Percentiles rank a stretch among this genome's conserved stretches.
phyloP scores from a whole-genome alignment of 2,329 filamentous ascomycete genomes.

The Cercospora berteroae region DNA sequence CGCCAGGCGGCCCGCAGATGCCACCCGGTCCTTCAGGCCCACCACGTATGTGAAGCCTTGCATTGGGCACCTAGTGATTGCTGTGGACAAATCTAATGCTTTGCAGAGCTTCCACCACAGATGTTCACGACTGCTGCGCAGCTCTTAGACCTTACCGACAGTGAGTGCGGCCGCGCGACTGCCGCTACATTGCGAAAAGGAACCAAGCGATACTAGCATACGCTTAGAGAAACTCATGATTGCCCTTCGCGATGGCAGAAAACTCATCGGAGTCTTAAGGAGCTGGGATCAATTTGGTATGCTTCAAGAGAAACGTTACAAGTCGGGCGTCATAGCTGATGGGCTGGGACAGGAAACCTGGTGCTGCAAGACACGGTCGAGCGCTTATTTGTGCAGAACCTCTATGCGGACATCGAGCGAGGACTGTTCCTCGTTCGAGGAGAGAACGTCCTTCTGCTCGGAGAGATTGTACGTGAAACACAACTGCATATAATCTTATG shows the following conservation, averaged over 20 bases:
- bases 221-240: constrained; percentile 86
- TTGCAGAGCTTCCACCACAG: constrained; percentile 57
- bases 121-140: constrained; percentile 99
- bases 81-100: background rate
- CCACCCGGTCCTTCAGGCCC: constrained; percentile 24
- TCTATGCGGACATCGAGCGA: constrained; percentile 81
- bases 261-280: constrained; percentile 85
- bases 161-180: constrained; percentile 55
- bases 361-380: constrained; percentile 92
- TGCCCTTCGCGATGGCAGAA: constrained; percentile 86
- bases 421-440: constrained; percentile 90
- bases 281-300: constrained; percentile 98
- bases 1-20: constrained; percentile 22
- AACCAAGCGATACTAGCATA: constrained; percentile 25
- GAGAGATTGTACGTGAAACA: constrained; percentile 67
- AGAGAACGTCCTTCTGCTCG: constrained; percentile 93
- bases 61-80: background rate
- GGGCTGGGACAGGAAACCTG: constrained; percentile 68
- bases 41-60: constrained; percentile 11
- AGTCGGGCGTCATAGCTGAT: background rate
- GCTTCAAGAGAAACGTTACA: constrained; percentile 6
- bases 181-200: background rate
- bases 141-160: constrained; percentile 92
- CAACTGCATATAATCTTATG: background rate
- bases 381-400: constrained; percentile 69